phyloP scores from a whole-genome alignment of 495 filamentous ascomycete species.

The Cercophora newfieldiana region DNA sequence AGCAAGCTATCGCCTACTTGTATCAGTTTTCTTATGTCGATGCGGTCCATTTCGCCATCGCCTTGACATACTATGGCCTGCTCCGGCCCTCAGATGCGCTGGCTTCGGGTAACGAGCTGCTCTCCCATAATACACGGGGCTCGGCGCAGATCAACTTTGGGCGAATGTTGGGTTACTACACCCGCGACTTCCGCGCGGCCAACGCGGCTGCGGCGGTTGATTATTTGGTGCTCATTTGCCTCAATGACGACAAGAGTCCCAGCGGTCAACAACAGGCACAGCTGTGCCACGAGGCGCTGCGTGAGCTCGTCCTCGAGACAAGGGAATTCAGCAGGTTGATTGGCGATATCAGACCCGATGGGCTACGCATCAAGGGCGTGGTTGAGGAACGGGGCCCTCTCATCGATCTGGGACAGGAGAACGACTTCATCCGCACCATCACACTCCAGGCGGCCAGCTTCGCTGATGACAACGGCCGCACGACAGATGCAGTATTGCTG shows the following conservation, averaged over 20 bases:
- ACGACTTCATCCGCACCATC: slow-evolving; percentile 81
- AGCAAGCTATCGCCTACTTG: slow-evolving; percentile 87
- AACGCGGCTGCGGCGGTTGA: slow-evolving; percentile 85
- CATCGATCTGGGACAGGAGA: slow-evolving; percentile 74
- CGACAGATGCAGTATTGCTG: slow-evolving; percentile 87
- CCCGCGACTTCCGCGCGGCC: slow-evolving; percentile 87
- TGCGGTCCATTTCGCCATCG: slow-evolving; percentile 92
- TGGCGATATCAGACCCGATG: slow-evolving; percentile 84
- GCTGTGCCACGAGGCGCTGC: slow-evolving; percentile 88
- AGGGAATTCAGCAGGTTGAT: slow-evolving; percentile 91
- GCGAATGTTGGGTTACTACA: slow-evolving; percentile 90
- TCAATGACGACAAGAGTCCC: slow-evolving; percentile 79
- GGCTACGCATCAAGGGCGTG: slow-evolving; percentile 75
- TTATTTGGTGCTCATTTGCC: slow-evolving; percentile 88
- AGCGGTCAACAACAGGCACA: slow-evolving; percentile 74
- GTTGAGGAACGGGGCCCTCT: slow-evolving; percentile 87
- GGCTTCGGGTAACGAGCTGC: slow-evolving; percentile 67
- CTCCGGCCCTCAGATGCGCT: slow-evolving; percentile 77
- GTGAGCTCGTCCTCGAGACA: slow-evolving; percentile 93
- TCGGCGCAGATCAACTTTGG: slow-evolving; percentile 93
- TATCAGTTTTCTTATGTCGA: slow-evolving; percentile 87
- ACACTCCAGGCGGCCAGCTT: slow-evolving; percentile 86
- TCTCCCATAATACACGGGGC: slow-evolving; percentile 67
- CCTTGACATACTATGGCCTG: slow-evolving; percentile 86
- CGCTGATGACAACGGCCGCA: slow-evolving; percentile 90